Base-by-base conservation (phyloP, 176 grass and related monocot species). In the Eleusine coracana region DNA sequence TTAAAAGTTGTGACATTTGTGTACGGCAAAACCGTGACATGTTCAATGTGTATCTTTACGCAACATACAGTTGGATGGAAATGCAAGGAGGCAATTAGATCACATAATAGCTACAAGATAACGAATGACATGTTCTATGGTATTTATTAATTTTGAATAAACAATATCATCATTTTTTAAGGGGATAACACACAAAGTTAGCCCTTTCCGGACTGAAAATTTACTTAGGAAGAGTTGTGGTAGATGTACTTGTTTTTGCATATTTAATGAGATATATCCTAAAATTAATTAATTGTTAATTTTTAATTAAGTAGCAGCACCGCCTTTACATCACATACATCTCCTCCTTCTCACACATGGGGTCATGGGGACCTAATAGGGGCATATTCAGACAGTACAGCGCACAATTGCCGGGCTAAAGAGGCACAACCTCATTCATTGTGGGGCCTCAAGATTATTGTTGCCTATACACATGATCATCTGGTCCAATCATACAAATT, bases 361-460 rank as follows among this genome's bases (percentile, higher is more conserved):
- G 31, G 31, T 34, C 31, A 48, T 80, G 77, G 66, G 68, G 31
- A 25, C 29, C 29, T 2, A 8, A 73, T 4, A 80, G 50, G 21
- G 6, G 14, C 51, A 45, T 10, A 45, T 10, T n/a, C 41, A 73
- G 28, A 49, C 41, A 72, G 16, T 37, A 78, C 66, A 86, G 31
- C 55, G n/a, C 75, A 54, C 44, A 44, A 44, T 29, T 75, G 78
- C 52, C 29, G 31, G 64, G 63, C 16, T 15, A 70, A 6, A 21
- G 29, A 87, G 71, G 64, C 27, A 69, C 78, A 76, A 1, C 13
- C 6, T 27, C 48, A 75, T 68, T 51, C 63, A 68, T 75, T 66
- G 71, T 46, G 3, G 69, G 77, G 25, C 3, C 34, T 56, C 23
- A 74, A 23, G 23, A 80, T 74, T 58, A 15, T 12, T 79, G 46